Conservation (phyloP, 306 rosid genomes). For the Sphenostylis stenocarpa region DNA sequence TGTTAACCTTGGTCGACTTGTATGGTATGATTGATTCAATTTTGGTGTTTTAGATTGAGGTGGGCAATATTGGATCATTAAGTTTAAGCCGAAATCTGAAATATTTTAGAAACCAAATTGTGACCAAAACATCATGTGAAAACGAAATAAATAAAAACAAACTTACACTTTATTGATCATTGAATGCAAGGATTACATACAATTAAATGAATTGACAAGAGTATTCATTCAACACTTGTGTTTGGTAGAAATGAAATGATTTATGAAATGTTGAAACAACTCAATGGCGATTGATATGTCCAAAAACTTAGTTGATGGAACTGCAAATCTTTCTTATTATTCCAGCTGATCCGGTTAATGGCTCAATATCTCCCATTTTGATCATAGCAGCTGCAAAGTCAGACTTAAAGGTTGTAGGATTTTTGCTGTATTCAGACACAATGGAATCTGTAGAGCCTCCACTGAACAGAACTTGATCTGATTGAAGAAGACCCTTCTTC, state of each 20-base stretch:
- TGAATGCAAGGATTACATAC: background rate
- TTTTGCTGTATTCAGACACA: slow-evolving; percentile 34
- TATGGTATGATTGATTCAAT: too few species aligned
- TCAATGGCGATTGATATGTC: background rate
- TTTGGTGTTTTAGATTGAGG: too few species aligned
- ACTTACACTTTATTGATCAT: background rate
- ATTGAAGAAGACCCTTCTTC: slow-evolving; percentile 56
- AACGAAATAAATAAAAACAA: background rate
- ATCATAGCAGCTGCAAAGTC: slow-evolving; percentile 46
- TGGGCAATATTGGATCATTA: too few species aligned
- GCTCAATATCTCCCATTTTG: slow-evolving; percentile 40
- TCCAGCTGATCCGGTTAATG: slow-evolving; percentile 27
- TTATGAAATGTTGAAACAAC: background rate
- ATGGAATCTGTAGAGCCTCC: slow-evolving; percentile 37
- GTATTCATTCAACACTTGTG: background rate
- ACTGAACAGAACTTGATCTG: slow-evolving; percentile 44
- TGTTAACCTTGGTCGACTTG: too few species aligned
- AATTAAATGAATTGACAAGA: background rate
- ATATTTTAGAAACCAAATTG: too few species aligned
- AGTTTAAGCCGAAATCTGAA: too few species aligned
- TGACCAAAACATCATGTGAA: too few species aligned
- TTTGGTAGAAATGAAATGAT: background rate
- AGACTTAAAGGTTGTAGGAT: slow-evolving; percentile 37
- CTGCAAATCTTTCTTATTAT: slow-evolving; percentile 34
- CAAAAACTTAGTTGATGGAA: slow-evolving; percentile 10